Evolutionary conservation across 2,329 filamentous ascomycete genomes (phyloP).

Genomic region (Eutypella sp.): DNA sequence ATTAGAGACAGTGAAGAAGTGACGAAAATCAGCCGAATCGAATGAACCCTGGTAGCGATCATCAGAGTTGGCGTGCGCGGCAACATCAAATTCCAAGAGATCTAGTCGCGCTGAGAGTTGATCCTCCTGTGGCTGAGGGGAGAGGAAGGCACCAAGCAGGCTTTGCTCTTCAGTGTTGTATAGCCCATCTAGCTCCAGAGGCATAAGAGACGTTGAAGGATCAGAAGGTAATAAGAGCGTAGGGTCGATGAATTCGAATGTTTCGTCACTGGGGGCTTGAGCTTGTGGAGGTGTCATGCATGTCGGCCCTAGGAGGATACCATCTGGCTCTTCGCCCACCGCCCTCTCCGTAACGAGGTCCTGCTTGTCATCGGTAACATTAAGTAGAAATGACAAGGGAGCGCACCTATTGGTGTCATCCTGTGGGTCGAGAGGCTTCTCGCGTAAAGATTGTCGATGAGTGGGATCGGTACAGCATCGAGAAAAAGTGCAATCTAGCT

Average conservation of each 20-base stretch:
- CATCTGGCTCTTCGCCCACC: conserved; percentile 8
- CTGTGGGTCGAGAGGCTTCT: neutral
- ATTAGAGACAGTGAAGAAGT: conserved; percentile 3
- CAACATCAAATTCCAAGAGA: conserved; percentile 4
- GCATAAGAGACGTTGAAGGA: neutral
- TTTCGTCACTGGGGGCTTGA: neutral
- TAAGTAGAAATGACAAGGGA: conserved; percentile 7
- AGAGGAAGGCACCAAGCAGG: conserved; percentile 3
- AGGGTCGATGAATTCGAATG: conserved; percentile 1
- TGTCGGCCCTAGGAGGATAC: conserved; percentile 3
- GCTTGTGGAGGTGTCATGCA: neutral
- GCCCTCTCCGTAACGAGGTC: conserved; percentile 7
- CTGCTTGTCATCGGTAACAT: conserved; percentile 6
- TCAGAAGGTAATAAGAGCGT: conserved; percentile 4
- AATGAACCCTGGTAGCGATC: neutral
- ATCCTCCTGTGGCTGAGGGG: neutral
- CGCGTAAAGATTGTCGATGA: neutral
- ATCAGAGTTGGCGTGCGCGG: neutral
- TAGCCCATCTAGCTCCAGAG: conserved; percentile 1
- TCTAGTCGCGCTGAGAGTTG: conserved; percentile 2
- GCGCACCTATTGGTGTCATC: neutral
- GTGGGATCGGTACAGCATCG: conserved; percentile 3
- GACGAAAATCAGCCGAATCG: neutral
- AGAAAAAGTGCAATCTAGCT: conserved; percentile 4
- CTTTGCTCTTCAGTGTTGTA: conserved; percentile 4